Percentiles rank a stretch among this genome's conserved stretches.
These are phyloP conservation scores for Lachancea sp. DNA, from an alignment of 805 yeast species.

Conservation along the genomic window DNA sequence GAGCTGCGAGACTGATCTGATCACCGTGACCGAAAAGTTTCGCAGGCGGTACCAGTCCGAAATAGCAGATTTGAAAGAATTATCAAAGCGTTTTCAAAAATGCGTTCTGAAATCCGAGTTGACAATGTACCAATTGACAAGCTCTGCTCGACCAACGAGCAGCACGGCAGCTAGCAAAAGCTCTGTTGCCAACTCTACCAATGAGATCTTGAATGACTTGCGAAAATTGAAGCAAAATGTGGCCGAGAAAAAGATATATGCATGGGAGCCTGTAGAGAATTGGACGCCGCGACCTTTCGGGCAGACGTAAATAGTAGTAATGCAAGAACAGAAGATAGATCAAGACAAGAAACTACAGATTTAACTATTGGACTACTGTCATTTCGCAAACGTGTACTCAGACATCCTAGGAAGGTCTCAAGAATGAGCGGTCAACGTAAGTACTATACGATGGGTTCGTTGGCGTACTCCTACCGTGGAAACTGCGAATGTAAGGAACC, in stretches of 20 bases:
- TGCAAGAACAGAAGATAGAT: neutral
- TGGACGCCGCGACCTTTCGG: conserved; percentile 9
- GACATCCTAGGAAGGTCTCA: conserved; percentile 89
- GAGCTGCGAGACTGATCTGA: neutral
- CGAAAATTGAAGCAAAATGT: neutral
- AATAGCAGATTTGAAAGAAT: neutral
- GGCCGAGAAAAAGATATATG: neutral
- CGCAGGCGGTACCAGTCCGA: conserved; percentile 1
- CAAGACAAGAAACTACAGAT: neutral
- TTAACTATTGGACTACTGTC: neutral
- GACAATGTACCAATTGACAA: conserved; percentile 5
- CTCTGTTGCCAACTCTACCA: neutral
- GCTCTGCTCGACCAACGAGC: neutral
- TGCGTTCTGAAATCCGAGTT: conserved; percentile 1
- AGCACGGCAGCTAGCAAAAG: neutral
- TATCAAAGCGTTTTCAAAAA: neutral
- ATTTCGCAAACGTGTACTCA: conserved; percentile 38
- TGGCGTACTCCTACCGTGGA: conserved; percentile 85
- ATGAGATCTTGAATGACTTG: conserved; percentile 2
- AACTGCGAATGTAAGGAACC: conserved; percentile 84
- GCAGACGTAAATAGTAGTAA: neutral
- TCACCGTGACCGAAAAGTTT: neutral
- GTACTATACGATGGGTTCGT: conserved; percentile 68
- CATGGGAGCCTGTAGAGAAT: conserved; percentile 4
- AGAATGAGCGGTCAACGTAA: conserved; percentile 74